Evolutionary conservation across 768 basidiomycete genomes (phyloP).

Genomic region (Hirschioporus abietinus): DNA sequence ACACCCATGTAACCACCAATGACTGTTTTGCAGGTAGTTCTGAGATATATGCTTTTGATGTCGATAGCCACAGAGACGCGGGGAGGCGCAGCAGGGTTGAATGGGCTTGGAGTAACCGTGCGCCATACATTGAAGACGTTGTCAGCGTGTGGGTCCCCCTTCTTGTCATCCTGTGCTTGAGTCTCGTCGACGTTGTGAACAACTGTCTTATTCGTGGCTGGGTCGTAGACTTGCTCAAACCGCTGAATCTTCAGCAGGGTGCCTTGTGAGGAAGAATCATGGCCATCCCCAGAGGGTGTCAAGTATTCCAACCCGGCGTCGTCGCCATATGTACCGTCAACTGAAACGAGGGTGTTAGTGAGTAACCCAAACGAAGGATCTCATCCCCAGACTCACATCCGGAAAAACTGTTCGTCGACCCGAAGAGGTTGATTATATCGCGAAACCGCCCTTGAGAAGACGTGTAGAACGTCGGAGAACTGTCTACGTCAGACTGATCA

Average conservation of each 20-base stretch:
- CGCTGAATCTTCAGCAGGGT: not conserved
- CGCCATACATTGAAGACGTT: slow-evolving; percentile 23
- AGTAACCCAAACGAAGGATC: too few relatives aligned
- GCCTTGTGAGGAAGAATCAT: not conserved
- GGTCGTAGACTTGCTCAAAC: not conserved
- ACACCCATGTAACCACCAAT: not conserved
- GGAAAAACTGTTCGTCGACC: not conserved
- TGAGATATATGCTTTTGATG: not conserved
- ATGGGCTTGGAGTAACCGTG: slow-evolving; percentile 17
- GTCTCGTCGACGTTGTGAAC: not conserved
- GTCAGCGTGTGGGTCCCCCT: slow-evolving; percentile 13
- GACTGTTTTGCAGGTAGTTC: not conserved
- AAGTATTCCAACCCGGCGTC: too few relatives aligned
- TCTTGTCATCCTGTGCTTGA: not conserved
- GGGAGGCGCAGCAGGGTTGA: slow-evolving; percentile 8
- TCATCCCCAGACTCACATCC: not conserved
- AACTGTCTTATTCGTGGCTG: not conserved
- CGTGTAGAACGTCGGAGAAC: not conserved
- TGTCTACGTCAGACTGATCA: not conserved
- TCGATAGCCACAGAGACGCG: slow-evolving; percentile 17
- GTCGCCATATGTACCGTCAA: too few relatives aligned
- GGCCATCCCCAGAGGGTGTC: not conserved
- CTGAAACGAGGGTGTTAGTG: too few relatives aligned
- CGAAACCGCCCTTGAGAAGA: not conserved
- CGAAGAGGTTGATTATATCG: not conserved